Conservation (phyloP, 2,329 filamentous ascomycete species). For the Sarocladium strictum region DNA sequence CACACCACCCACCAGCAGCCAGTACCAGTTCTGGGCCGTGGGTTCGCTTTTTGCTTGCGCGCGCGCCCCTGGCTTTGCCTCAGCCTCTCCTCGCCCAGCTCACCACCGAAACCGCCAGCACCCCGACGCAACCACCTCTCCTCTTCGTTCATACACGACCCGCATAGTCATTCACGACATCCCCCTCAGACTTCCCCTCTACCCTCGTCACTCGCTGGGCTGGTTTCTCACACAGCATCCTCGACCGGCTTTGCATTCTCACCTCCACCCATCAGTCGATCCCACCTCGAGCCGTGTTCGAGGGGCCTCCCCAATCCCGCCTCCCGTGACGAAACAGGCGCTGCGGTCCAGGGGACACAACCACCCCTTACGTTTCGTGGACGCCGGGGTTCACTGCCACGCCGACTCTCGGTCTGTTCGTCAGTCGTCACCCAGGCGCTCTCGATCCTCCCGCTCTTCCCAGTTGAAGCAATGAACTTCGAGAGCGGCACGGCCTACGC, state of each 20-base stretch:
- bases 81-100: constrained; percentile 7
- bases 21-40: too few species aligned
- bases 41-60: constrained; percentile 3
- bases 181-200: too few species aligned
- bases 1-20: not conserved
- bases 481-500: constrained; percentile 65
- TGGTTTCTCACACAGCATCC: not conserved
- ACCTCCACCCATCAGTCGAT: not conserved
- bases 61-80: constrained; percentile 8
- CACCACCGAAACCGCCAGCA: not conserved
- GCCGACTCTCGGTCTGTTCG: not conserved
- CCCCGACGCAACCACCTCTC: not conserved
- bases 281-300: not conserved
- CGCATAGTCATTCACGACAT: not conserved
- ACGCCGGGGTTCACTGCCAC: constrained; percentile 2
- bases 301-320: not conserved
- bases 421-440: constrained; percentile 1
- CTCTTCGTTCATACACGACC: not conserved
- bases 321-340: not conserved
- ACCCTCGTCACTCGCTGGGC: not conserved
- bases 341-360: constrained; percentile 8
- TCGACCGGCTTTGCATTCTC: not conserved
- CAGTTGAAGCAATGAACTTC: constrained; percentile 46
- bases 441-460: not conserved
- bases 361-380: constrained; percentile 7